These are phyloP conservation scores for Lactarius sanguifluus DNA, from an alignment of 768 basidiomycete species.

Conservation along the genomic window DNA sequence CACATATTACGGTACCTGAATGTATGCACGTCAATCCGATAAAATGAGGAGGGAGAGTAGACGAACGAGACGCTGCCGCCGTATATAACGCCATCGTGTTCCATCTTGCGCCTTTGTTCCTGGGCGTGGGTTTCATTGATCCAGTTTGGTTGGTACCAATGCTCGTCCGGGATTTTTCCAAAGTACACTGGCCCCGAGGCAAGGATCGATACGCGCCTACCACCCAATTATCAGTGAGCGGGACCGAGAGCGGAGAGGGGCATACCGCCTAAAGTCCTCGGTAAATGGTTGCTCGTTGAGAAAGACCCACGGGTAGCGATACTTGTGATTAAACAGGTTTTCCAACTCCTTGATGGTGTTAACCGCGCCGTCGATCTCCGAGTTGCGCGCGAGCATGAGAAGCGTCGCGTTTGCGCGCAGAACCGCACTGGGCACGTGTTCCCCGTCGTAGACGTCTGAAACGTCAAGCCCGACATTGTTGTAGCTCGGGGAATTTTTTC, in stretches of 20 bases:
- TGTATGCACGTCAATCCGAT: background rate
- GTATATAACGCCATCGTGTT: conserved; percentile 19
- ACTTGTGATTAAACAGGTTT: conserved; percentile 80
- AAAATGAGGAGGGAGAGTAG: background rate
- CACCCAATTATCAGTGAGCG: background rate
- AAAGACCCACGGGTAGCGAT: conserved; percentile 84
- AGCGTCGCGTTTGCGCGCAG: conserved; percentile 37
- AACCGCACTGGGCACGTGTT: background rate
- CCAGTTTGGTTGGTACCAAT: conserved; percentile 53
- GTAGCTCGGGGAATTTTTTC: too few species aligned
- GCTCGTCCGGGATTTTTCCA: conserved; percentile 44
- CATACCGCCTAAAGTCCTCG: conserved; percentile 68
- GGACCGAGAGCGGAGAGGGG: conserved; percentile 3
- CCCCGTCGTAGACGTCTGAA: background rate
- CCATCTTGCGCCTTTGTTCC: conserved; percentile 45
- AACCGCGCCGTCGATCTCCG: conserved; percentile 58
- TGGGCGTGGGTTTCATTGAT: conserved; percentile 51
- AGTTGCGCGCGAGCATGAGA: conserved; percentile 62
- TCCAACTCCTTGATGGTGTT: conserved; percentile 75
- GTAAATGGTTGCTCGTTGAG: conserved; percentile 83
- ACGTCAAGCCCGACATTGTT: too few species aligned
- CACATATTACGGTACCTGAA: conserved; percentile 51
- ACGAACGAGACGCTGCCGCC: conserved; percentile 23
- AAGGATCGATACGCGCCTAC: conserved; percentile 36
- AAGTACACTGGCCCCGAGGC: conserved; percentile 40